A percentile compares a stretch with the other conserved stretches of the same genome.
phyloP scores from a whole-genome alignment of 2,329 filamentous ascomycete genomes.

The Monosporascus cannonballus region DNA sequence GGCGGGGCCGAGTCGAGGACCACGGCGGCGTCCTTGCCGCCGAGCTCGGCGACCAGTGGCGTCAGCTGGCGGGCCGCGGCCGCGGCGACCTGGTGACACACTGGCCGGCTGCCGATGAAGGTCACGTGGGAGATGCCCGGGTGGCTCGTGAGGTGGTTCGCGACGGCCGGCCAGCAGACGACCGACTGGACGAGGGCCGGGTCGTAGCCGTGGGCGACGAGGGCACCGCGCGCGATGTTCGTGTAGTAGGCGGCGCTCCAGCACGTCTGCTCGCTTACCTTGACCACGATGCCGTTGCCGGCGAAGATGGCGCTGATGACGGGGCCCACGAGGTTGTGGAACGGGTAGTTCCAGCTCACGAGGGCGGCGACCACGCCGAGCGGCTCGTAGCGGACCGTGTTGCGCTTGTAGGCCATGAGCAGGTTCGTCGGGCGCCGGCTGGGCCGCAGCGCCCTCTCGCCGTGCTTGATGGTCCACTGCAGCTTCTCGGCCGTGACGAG shows the following conservation, averaged over 20 bases:
- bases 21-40: conserved; percentile 90
- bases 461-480: conserved; percentile 87
- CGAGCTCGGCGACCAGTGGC: conserved; percentile 84
- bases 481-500: conserved; percentile 91
- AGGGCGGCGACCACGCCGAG: conserved; percentile 87
- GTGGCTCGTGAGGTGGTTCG: conserved; percentile 78
- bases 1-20: conserved; percentile 69
- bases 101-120: conserved; percentile 85
- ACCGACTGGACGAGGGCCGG: conserved; percentile 77
- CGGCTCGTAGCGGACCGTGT: conserved; percentile 85
- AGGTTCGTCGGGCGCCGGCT: conserved; percentile 78
- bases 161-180: conserved; percentile 81
- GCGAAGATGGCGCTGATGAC: conserved; percentile 87
- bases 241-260: conserved; percentile 87
- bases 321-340: conserved; percentile 91
- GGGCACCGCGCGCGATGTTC: conserved; percentile 69
- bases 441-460: conserved; percentile 70
- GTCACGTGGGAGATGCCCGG: conserved; percentile 81
- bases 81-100: conserved; percentile 82
- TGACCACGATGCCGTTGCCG: conserved; percentile 87
- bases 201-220: conserved; percentile 76
- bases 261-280: conserved; percentile 90
- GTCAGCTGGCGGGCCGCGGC: conserved; percentile 82
- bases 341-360: conserved; percentile 95
- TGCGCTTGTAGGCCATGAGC: conserved; percentile 92